Percentiles rank a stretch among this genome's conserved stretches.
phyloP scores from a whole-genome alignment of 805 yeast genomes.

The Ogataea pignaliae region DNA sequence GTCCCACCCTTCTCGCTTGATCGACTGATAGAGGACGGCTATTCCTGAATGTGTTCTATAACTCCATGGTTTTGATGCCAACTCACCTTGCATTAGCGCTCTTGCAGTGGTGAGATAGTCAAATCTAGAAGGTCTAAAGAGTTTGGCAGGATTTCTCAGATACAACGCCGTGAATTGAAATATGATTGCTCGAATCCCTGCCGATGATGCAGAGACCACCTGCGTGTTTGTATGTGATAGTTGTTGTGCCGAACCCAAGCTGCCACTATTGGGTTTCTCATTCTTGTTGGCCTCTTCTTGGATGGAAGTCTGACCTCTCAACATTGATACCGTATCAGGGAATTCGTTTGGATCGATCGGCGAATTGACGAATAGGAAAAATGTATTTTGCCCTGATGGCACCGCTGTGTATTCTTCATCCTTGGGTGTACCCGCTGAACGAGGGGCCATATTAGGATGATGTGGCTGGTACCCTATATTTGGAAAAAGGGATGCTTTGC shows the following conservation, averaged over 20 bases:
- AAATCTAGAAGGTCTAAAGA: constrained; percentile 85
- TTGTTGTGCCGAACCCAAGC: constrained; percentile 15
- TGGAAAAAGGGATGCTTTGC: no score
- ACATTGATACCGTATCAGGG: no score
- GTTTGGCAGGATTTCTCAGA: constrained; percentile 75
- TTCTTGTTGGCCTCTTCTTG: background rate
- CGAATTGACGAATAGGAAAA: constrained; percentile 1
- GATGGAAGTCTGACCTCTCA: background rate
- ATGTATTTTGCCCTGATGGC: no score
- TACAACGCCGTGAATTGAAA: constrained; percentile 75
- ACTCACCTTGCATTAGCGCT: constrained; percentile 42
- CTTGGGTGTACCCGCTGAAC: no score
- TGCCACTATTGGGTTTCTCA: constrained; percentile 1
- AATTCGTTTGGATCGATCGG: constrained; percentile 1
- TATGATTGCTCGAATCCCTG: constrained; percentile 81
- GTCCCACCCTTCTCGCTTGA: constrained; percentile 77
- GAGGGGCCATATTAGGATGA: no score
- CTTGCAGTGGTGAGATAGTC: constrained; percentile 76
- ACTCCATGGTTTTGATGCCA: constrained; percentile 45
- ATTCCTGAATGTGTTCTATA: constrained; percentile 71
- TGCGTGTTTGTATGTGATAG: constrained; percentile 38
- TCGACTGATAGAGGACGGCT: constrained; percentile 67
- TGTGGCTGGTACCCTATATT: no score
- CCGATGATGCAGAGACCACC: constrained; percentile 74
- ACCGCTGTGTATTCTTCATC: no score